Evolutionary conservation across 2,329 filamentous ascomycete species (phyloP), one percentile per base, ranked within the genome.

Genomic region (Cytospora piceicola): DNA sequence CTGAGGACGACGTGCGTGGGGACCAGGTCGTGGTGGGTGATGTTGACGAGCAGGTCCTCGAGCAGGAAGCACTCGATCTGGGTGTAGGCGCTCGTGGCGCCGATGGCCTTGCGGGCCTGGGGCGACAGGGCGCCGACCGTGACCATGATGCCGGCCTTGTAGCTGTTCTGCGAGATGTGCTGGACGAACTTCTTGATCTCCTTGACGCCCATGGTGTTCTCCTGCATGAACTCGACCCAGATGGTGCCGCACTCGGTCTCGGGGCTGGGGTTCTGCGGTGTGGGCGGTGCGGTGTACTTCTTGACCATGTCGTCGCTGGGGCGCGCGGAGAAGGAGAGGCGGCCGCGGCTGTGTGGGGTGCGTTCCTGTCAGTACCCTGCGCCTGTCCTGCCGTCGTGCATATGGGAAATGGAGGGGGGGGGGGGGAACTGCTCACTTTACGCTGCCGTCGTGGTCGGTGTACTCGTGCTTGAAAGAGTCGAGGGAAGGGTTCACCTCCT

Each of bases 1-100:
- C 92, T 96, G 64, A 99, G 87, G 67, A 98, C 81, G 46, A 98
- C 89, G 76, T 99, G 95, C 76, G 91, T 93, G 54, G 95, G 95
- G 34, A 99, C 95, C 64, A 99, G 86, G 80, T 98, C 94, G 81
- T 99, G 95, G 77, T 94, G 92, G 67, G 94, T 98, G 78, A 99
- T 98, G 81, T 99, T 99, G 79, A 99, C 94, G 67, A 98, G 85
- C 72, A 99, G 80, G 79, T 99, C 95, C 77, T 95, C 91, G 83
- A 98, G 95, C 72, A 94, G 87, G 82, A 99, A 99, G 76, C 93
- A 92, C 82, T 99, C 95, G 74, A 97, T 92, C 74, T 91, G 88
- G 63, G 90, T 91, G 76, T 88, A 85, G 68, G 88, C 88, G 72
- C 91, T 87, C 65, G 94, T 88, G 67, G 90, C 89, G 70, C 88